phyloP scores from a whole-genome alignment of 1,284 basidiomycete genomes.

The Pascua sp. region DNA sequence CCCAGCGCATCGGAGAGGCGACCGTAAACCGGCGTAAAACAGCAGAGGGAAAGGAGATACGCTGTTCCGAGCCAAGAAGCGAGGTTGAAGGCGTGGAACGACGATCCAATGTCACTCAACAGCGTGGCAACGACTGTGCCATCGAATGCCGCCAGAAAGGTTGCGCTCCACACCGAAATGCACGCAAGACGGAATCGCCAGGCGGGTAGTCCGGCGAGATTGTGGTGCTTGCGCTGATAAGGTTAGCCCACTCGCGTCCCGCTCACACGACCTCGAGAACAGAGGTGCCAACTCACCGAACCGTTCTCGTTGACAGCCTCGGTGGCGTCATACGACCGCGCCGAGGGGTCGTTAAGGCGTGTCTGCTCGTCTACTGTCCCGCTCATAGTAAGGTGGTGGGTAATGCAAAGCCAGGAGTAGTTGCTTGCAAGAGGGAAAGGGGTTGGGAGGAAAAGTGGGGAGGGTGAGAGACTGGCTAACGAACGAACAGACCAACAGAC shows the following conservation, averaged over 20 bases:
- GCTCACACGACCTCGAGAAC: no score
- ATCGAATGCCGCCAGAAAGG: conserved; percentile 72
- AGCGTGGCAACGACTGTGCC: conserved; percentile 60
- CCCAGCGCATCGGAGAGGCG: conserved; percentile 81
- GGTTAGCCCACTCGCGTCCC: not conserved
- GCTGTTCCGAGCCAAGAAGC: conserved; percentile 66
- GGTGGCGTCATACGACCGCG: not conserved
- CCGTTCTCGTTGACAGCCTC: not conserved
- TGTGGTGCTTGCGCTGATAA: conserved; percentile 27
- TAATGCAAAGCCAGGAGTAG: no score
- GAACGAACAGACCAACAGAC: no score
- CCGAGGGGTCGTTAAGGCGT: not conserved
- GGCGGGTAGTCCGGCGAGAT: conserved; percentile 35
- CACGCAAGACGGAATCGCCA: conserved; percentile 33
- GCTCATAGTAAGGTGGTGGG: not conserved
- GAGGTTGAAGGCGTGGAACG: conserved; percentile 52
- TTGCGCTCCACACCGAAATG: conserved; percentile 32
- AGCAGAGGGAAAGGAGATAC: conserved; percentile 70
- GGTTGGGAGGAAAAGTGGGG: no score
- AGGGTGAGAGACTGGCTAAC: no score
- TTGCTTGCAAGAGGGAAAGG: no score
- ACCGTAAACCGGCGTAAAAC: conserved; percentile 84
- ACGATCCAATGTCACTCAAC: conserved; percentile 51
- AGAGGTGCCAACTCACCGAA: no score
- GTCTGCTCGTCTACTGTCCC: conserved; percentile 6